Evolutionary conservation across 2,329 filamentous ascomycete genomes (phyloP).

Genomic region (Bipolaris gigantea): DNA sequence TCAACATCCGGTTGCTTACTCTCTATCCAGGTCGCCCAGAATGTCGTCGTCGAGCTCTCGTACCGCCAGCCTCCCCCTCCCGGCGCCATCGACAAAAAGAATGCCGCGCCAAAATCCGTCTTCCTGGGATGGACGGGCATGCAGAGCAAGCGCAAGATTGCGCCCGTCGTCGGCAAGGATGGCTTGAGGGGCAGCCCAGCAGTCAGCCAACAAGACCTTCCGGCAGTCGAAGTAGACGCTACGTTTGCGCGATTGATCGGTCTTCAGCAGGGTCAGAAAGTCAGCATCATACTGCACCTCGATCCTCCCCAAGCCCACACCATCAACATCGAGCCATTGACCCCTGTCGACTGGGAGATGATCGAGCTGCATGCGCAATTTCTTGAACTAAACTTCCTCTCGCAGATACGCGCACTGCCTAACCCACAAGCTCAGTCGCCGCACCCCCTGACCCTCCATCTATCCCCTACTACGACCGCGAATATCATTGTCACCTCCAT

Average conservation of each 20-base stretch:
- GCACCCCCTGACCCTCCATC: conserved; percentile 86
- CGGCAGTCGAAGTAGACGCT: conserved; percentile 82
- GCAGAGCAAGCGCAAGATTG: conserved; percentile 83
- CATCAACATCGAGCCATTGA: conserved; percentile 94
- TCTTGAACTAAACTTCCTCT: conserved; percentile 87
- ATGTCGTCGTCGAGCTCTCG: conserved; percentile 91
- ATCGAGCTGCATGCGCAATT: conserved; percentile 97
- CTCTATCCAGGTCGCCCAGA: conserved; percentile 82
- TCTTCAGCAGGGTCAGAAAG: conserved; percentile 77
- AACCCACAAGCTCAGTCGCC: conserved; percentile 69
- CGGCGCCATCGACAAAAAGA: conserved; percentile 41
- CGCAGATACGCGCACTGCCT: conserved; percentile 88
- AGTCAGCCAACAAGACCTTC: conserved; percentile 71
- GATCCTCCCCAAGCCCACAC: conserved; percentile 91
- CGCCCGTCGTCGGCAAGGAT: conserved; percentile 73
- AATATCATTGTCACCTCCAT: conserved; percentile 85
- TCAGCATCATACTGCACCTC: conserved; percentile 71
- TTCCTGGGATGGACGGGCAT: conserved; percentile 98
- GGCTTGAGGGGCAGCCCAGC: conserved; percentile 65
- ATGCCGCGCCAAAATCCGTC: conserved; percentile 62
- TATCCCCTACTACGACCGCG: conserved; percentile 93
- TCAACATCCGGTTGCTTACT: conserved; percentile 11
- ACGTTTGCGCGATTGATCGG: conserved; percentile 78
- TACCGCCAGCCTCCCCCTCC: conserved; percentile 65
- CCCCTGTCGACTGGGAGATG: conserved; percentile 96